Evolutionary conservation across 371 early-diverging fungal genomes (phyloP), one percentile per base, ranked within the genome.

Genomic region (Apophysomyces trapeziformis): DNA sequence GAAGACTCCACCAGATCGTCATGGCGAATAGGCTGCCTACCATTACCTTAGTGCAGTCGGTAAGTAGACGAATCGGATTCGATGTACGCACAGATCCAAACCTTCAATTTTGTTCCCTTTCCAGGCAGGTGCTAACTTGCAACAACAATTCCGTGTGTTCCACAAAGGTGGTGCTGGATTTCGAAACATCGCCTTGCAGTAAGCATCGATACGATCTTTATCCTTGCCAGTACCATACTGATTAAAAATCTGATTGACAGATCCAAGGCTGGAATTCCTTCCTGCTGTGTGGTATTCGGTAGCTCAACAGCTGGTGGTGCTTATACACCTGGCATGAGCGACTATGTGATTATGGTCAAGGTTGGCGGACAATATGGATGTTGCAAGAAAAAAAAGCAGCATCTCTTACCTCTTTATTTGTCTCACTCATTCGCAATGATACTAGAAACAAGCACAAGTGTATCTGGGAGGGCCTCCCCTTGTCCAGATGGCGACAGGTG

Each of bases 291-390:
- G 12, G 91, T 90, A 7, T 90, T 92, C 75, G 92, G 92, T 41
- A 90, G 85, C 45, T 86, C 90, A n/a, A 92, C 92, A 4, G 92
- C 92, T 5, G 92, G 92, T 37, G 92, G 92, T 41, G 92, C 92
- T 7, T 92, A 92, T 64, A 80, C 84, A 43, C 90, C 90, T 38
- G 90, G 88, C 54, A 88, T 92, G 90, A 87, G 87, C 59, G 92
- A 92, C 68, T 91, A 90, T 74, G 80, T 85, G 7, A 87, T 92
- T 58, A 86, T 92, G 87, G 89, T 90, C 63, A 89, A 91, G 78
- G 85, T 82, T 73, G 3, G 43, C 0, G 21, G 21, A 7, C n/a
- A 18, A 9, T 16, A 13, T 58, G 38, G 32, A 26, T 26, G 32
- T 26, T 26, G 32, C 32, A 26, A 26, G 32, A 26, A 3, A 26